phyloP scores from a whole-genome alignment of 192 early-diverging fungal species.

The Gryganskiella cystojenkinii region DNA sequence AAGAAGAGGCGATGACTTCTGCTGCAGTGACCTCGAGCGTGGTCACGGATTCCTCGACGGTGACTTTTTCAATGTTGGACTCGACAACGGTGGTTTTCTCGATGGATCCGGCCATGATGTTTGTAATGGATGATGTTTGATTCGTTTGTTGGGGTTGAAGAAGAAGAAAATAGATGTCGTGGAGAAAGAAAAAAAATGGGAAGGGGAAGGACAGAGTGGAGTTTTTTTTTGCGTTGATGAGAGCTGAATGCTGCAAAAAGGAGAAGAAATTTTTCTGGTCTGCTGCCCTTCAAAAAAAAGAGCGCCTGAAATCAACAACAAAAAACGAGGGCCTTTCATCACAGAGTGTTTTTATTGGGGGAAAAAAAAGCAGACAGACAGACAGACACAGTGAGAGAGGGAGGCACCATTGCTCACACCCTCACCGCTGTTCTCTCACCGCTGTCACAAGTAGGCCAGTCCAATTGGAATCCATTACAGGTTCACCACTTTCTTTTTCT shows the following conservation, averaged over 20 bases:
- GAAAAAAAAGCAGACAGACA: too few species aligned
- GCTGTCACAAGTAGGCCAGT: too few species aligned
- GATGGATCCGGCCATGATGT: conserved; percentile 32
- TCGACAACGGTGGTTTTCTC: conserved; percentile 20
- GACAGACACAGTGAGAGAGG: too few species aligned
- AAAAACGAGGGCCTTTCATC: neutral
- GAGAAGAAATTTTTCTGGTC: neutral
- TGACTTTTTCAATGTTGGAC: conserved; percentile 20
- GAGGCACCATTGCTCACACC: too few species aligned
- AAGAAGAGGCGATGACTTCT: neutral
- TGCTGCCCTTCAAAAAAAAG: too few species aligned
- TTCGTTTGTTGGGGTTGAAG: neutral
- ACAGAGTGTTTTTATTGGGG: neutral
- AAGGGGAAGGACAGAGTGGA: neutral
- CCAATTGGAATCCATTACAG: too few species aligned
- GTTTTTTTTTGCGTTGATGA: neutral
- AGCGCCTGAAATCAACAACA: conserved; percentile 1
- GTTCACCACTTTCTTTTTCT: too few species aligned
- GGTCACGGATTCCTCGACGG: conserved; percentile 27
- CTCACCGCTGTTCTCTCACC: too few species aligned
- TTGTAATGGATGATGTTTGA: neutral
- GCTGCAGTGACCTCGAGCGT: conserved; percentile 21
- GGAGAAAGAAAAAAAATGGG: neutral
- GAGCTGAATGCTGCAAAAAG: neutral
- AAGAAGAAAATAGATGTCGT: neutral